Evolutionary conservation across 148 eudicot species (phyloP).

Genomic region (Vaccinium macrocarpon): DNA sequence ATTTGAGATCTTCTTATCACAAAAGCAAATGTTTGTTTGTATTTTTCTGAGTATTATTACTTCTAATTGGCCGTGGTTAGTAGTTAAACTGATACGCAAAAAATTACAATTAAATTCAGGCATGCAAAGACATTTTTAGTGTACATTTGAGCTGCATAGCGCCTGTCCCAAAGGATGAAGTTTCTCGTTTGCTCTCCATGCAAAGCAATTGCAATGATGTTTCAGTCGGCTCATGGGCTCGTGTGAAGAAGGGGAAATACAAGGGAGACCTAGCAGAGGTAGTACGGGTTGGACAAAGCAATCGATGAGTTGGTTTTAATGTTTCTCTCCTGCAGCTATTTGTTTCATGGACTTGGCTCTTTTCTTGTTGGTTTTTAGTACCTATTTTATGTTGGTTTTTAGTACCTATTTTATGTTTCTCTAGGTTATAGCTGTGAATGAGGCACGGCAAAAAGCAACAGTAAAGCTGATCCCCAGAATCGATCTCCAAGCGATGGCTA

Average conservation of each 20-base stretch:
- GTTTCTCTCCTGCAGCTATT: background rate
- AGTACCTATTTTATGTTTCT: conserved; percentile 12
- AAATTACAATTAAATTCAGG: conserved; percentile 37
- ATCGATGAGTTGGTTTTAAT: conserved; percentile 10
- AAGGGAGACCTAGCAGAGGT: conserved; percentile 93
- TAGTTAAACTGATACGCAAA: background rate
- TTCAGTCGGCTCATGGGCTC: conserved; percentile 74
- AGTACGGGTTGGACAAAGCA: conserved; percentile 12
- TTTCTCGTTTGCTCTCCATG: conserved; percentile 56
- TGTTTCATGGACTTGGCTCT: background rate
- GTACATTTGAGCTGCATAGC: conserved; percentile 55
- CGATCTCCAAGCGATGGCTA: conserved; percentile 77
- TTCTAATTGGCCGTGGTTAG: background rate
- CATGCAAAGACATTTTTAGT: conserved; percentile 73
- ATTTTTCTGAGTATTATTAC: background rate
- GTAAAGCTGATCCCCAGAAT: conserved; percentile 88
- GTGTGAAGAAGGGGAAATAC: conserved; percentile 82
- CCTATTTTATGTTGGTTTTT: conserved; percentile 11
- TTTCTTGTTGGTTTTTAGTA: conserved; percentile 9
- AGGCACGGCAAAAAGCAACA: conserved; percentile 66
- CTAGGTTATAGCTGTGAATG: conserved; percentile 74
- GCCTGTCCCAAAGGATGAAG: conserved; percentile 58
- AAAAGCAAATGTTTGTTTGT: background rate
- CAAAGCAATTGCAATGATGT: conserved; percentile 57
- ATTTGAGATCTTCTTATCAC: background rate